Percentiles rank a stretch among this genome's conserved stretches.
phyloP scores from a whole-genome alignment of 2,329 filamentous ascomycete species.

The Paradendryphiella salina region DNA sequence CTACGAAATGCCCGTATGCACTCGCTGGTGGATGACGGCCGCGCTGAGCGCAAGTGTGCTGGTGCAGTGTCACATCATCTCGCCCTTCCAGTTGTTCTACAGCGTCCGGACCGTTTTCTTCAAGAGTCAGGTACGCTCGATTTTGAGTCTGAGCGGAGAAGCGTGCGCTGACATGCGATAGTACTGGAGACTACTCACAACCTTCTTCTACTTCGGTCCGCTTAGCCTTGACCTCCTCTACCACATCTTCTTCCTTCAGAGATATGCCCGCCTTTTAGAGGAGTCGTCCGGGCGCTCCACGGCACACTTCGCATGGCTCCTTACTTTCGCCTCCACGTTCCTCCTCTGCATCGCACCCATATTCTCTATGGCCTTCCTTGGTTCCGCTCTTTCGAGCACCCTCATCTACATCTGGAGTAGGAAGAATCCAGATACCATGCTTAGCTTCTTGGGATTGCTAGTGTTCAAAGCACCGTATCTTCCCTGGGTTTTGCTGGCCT shows the following conservation, averaged over 20 bases:
- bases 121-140: slow-evolving; percentile 76
- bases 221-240: slow-evolving; percentile 93
- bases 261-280: slow-evolving; percentile 92
- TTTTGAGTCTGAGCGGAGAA: not conserved
- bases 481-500: slow-evolving; percentile 92
- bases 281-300: slow-evolving; percentile 90
- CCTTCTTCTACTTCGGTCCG: slow-evolving; percentile 96
- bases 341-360: slow-evolving; percentile 82
- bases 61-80: slow-evolving; percentile 90
- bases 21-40: slow-evolving; percentile 93
- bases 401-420: slow-evolving; percentile 98
- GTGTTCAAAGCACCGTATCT: slow-evolving; percentile 94
- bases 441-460: slow-evolving; percentile 83
- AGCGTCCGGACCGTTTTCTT: slow-evolving; percentile 89
- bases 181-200: slow-evolving; percentile 97
- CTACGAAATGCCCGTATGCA: slow-evolving; percentile 97
- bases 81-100: slow-evolving; percentile 95
- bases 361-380: slow-evolving; percentile 89
- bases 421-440: slow-evolving; percentile 85
- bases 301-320: slow-evolving; percentile 92
- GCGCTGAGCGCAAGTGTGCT: slow-evolving; percentile 84
- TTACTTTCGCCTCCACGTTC: slow-evolving; percentile 79
- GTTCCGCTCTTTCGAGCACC: slow-evolving; percentile 88
- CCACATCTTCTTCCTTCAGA: slow-evolving; percentile 97
- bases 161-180: slow-evolving; percentile 46